Conservation (phyloP, 2,329 filamentous ascomycete species). For the Fusarium veterinarium region DNA sequence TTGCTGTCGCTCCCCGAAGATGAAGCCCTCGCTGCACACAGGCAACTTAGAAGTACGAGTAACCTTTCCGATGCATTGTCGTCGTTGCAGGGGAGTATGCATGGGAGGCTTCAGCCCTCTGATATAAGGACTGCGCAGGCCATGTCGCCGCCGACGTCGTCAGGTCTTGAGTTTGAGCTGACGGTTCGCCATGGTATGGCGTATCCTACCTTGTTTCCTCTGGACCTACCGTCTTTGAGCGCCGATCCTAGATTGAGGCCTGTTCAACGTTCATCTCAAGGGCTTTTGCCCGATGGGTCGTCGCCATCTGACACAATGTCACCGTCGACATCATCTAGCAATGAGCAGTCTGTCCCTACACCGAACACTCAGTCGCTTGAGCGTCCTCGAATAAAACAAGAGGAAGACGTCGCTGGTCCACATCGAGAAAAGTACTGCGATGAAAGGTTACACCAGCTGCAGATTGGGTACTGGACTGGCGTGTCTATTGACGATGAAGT, state of each 20-base stretch:
- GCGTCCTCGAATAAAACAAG: background rate
- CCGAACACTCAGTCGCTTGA: background rate
- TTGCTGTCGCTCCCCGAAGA: slow-evolving; percentile 16
- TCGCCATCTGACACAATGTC: slow-evolving; percentile 25
- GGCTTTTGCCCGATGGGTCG: background rate
- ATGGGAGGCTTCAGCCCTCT: slow-evolving; percentile 24
- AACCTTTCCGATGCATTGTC: slow-evolving; percentile 15
- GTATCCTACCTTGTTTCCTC: slow-evolving; percentile 27
- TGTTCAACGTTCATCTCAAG: background rate
- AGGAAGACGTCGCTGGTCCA: background rate
- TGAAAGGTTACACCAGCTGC: slow-evolving; percentile 5
- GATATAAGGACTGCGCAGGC: slow-evolving; percentile 16
- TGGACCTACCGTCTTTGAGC: slow-evolving; percentile 17
- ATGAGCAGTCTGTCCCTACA: slow-evolving; percentile 15
- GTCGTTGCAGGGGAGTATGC: slow-evolving; percentile 23
- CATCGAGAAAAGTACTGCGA: slow-evolving; percentile 3
- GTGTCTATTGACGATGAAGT: slow-evolving; percentile 45
- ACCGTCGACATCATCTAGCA: slow-evolving; percentile 12
- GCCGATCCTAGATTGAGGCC: slow-evolving; percentile 9
- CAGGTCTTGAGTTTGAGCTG: slow-evolving; percentile 37
- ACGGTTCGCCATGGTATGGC: slow-evolving; percentile 25
- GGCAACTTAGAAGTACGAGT: background rate
- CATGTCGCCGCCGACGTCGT: slow-evolving; percentile 24
- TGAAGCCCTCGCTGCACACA: slow-evolving; percentile 12
- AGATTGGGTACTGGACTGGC: slow-evolving; percentile 50